Base-by-base conservation (phyloP, 2,329 filamentous ascomycete genomes). In the Paracorniculantispora psalliotae region DNA sequence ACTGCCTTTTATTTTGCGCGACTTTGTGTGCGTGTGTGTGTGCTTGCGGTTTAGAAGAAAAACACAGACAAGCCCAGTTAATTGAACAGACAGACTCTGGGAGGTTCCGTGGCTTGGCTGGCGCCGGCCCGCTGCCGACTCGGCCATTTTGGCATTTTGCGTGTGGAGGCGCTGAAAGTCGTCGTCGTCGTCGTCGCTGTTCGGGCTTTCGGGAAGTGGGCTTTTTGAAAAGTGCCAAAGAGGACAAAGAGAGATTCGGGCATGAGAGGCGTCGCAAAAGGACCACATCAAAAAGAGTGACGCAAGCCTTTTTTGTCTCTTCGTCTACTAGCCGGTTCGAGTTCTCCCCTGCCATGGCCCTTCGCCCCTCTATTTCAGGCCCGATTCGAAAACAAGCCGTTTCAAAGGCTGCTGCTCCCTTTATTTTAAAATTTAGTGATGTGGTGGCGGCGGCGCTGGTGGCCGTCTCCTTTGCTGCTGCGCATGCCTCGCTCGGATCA, bases 251-350 rank as follows among this genome's bases (percentile, higher is more conserved):
- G n/a, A n/a, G n/a, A n/a, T n/a, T n/a, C n/a, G n/a, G n/a, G n/a
- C n/a, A n/a, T n/a, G n/a, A n/a, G n/a, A n/a, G n/a, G n/a, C n/a
- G n/a, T n/a, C n/a, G n/a, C n/a, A n/a, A n/a, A n/a, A 25, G 9
- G 21, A 46, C 28, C 26, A 47, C 15, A 37, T 13, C 17, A 51
- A 51, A 51, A 51, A 51, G 48, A 50, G 37, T 57, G 55, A 57
- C 55, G 55, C 54, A 57, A 57, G 54, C 54, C 23, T 49, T n/a
- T 48, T n/a, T n/a, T n/a, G n/a, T n/a, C n/a, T n/a, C n/a, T n/a
- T 39, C 25, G 54, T 56, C 53, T 56, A 30, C 21, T 21, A 30
- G 43, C 43, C n/a, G 23, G 46, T 57, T 41, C 49, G 17, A 35
- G 33, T 41, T 50, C 5, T 21, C 43, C 49, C 52, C 52, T n/a